Percentiles rank a stretch among this genome's conserved stretches.
Evolutionary conservation across 306 rosid species (phyloP).

Genomic region (Vachellia pachyceras): DNA sequence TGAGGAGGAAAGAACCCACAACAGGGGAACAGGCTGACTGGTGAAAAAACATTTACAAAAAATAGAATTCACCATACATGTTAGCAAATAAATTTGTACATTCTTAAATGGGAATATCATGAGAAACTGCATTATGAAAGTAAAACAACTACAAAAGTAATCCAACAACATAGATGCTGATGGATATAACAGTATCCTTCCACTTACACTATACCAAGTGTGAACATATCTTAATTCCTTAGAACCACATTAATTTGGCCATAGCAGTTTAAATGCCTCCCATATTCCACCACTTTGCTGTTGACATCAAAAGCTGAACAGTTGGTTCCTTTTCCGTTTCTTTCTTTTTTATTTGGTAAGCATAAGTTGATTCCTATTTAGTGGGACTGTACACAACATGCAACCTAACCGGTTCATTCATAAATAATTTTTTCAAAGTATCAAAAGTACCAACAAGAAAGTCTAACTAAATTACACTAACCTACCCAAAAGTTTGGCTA

Average conservation of each 20-base stretch:
- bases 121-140: background rate
- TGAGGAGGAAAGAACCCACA: conserved; percentile 23
- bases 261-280: background rate
- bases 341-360: background rate
- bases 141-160: conserved; percentile 3
- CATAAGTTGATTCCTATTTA: background rate
- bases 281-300: background rate
- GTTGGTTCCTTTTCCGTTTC: background rate
- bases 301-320: background rate
- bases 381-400: background rate
- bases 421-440: background rate
- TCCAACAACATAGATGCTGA: background rate
- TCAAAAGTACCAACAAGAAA: background rate
- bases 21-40: background rate
- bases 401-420: background rate
- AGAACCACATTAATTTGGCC: conserved; percentile 9
- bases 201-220: background rate
- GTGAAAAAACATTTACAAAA: conserved; percentile 4
- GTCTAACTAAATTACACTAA: background rate
- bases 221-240: background rate
- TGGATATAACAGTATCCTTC: background rate
- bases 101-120: background rate
- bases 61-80: background rate
- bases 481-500: background rate
- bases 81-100: background rate